Conservation (phyloP, 148 eudicot species). For the Pouteria glomerata region DNA sequence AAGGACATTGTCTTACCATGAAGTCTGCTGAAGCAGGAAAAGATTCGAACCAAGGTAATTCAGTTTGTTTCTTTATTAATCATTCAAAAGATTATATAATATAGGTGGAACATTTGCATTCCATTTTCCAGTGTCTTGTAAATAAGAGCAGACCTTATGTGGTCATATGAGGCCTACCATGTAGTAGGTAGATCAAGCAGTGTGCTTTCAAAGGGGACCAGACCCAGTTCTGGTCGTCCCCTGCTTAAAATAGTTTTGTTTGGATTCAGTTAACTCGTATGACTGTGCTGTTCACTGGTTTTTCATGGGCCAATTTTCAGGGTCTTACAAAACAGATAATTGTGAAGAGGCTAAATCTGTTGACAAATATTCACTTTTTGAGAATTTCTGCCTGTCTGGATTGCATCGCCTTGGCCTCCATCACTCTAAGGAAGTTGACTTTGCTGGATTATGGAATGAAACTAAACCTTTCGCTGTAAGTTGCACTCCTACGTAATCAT, state of each 20-base stretch:
- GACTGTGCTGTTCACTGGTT: background rate
- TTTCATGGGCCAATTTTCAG: background rate
- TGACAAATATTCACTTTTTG: slow-evolving; percentile 53
- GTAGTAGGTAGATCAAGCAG: background rate
- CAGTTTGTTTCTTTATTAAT: background rate
- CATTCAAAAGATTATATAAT: background rate
- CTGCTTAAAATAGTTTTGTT: background rate
- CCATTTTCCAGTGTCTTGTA: background rate
- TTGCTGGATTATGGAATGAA: slow-evolving; percentile 59
- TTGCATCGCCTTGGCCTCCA: slow-evolving; percentile 55
- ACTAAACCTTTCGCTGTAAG: slow-evolving; percentile 60
- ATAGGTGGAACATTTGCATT: background rate
- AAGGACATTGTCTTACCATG: slow-evolving; percentile 10
- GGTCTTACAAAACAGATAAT: background rate
- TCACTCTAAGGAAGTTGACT: slow-evolving; percentile 41
- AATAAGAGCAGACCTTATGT: background rate
- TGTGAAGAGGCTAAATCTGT: slow-evolving; percentile 20
- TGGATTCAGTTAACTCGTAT: background rate
- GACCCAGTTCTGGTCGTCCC: background rate
- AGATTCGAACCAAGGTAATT: slow-evolving; percentile 11
- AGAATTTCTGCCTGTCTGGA: slow-evolving; percentile 54
- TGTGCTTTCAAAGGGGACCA: background rate
- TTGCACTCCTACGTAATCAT: slow-evolving; percentile 8
- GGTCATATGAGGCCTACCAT: background rate
- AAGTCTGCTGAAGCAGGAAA: slow-evolving; percentile 7